Conservation (phyloP, 1,284 basidiomycete genomes). For the Ustilago trichophora region DNA sequence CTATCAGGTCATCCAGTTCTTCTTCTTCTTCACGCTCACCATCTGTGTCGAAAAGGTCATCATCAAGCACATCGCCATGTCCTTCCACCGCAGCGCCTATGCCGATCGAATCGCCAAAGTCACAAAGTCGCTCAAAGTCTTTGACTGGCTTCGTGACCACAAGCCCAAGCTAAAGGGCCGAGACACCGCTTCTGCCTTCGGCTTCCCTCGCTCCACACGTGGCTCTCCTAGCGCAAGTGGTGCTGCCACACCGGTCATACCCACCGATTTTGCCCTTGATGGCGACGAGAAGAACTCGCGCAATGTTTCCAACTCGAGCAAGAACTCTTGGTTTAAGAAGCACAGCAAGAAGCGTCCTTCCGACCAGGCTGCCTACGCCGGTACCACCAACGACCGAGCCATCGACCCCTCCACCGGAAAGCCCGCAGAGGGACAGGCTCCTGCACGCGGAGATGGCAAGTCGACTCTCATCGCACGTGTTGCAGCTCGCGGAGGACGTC, state of each 20-base stretch:
- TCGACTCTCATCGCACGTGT: slow-evolving; percentile 34
- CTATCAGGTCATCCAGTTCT: slow-evolving; percentile 63
- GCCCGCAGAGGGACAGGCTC: slow-evolving; percentile 36
- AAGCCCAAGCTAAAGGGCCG: slow-evolving; percentile 71
- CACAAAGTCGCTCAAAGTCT: slow-evolving; percentile 71
- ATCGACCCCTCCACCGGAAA: slow-evolving; percentile 35
- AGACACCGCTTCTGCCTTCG: slow-evolving; percentile 67
- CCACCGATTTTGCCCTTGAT: slow-evolving; percentile 28
- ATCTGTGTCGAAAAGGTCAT: slow-evolving; percentile 60
- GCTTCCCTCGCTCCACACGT: slow-evolving; percentile 67
- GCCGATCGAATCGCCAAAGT: slow-evolving; percentile 76
- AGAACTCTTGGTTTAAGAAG: slow-evolving; percentile 48
- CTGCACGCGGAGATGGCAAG: slow-evolving; percentile 39
- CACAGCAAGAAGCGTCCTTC: slow-evolving; percentile 57
- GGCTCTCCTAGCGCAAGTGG: slow-evolving; percentile 42
- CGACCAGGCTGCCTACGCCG: slow-evolving; percentile 13
- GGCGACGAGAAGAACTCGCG: slow-evolving; percentile 8
- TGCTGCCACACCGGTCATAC: slow-evolving; percentile 21
- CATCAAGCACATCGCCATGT: slow-evolving; percentile 61
- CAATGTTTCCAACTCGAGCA: slow-evolving; percentile 16
- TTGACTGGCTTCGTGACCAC: slow-evolving; percentile 77
- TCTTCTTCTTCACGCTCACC: slow-evolving; percentile 63
- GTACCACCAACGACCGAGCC: slow-evolving; percentile 19
- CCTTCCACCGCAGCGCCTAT: slow-evolving; percentile 79
- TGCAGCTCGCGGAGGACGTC: slow-evolving; percentile 29